These are phyloP conservation scores for Phytophthora multivora DNA, from an alignment of 352 stramenopile genomes.

Conservation along the genomic window DNA sequence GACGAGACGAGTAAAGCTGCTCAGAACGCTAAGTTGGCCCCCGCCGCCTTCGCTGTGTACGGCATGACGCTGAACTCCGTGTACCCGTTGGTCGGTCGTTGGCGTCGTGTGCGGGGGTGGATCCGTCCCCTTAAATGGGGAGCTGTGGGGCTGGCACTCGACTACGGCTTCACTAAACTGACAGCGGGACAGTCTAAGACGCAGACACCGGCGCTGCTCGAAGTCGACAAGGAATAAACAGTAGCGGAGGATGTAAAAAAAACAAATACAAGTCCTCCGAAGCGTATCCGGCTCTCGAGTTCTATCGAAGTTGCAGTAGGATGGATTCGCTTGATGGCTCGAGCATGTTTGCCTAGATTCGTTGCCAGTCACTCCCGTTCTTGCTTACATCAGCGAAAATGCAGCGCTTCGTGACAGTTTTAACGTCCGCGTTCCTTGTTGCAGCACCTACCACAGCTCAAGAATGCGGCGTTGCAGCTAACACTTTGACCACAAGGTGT, in stretches of 20 bases:
- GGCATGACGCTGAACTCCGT: slow-evolving; percentile 35
- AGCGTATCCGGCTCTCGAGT: slow-evolving; percentile 5
- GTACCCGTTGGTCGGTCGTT: slow-evolving; percentile 30
- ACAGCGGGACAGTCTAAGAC: slow-evolving; percentile 6
- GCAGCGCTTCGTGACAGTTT: not conserved
- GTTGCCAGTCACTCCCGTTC: slow-evolving; percentile 2
- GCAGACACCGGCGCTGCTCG: slow-evolving; percentile 7
- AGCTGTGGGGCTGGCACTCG: slow-evolving; percentile 17
- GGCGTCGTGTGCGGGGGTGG: slow-evolving; percentile 25
- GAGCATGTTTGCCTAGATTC: not conserved
- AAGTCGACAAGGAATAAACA: slow-evolving; percentile 18
- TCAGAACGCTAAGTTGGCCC: slow-evolving; percentile 30
- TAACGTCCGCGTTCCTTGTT: not conserved
- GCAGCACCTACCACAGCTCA: not conserved
- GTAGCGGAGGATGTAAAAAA: slow-evolving; percentile 1
- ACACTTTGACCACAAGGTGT: slow-evolving; percentile 19
- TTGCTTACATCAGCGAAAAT: not conserved
- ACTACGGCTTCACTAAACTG: slow-evolving; percentile 23
- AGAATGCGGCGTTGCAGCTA: not conserved
- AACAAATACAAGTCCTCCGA: too few relatives aligned
- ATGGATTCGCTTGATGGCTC: slow-evolving; percentile 5
- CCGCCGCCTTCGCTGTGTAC: slow-evolving; percentile 32
- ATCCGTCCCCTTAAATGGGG: slow-evolving; percentile 37
- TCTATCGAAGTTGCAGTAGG: slow-evolving; percentile 11
- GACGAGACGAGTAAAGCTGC: slow-evolving; percentile 13